These are phyloP conservation scores for Paraphaeosphaeria minitans DNA, from an alignment of 2,329 filamentous ascomycete species.

Conservation along the genomic window DNA sequence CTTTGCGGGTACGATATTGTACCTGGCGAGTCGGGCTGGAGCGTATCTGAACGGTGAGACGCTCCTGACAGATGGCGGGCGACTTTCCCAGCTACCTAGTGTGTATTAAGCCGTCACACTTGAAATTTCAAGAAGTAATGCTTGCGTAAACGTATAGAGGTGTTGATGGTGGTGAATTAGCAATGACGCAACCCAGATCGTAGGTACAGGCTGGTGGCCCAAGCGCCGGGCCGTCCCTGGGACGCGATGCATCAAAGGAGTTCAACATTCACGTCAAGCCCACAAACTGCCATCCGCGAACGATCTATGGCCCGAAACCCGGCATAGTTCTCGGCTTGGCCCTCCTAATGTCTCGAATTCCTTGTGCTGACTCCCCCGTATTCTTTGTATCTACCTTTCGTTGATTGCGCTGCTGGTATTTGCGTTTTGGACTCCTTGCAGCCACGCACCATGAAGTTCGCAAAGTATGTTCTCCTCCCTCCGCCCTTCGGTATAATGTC, in stretches of 20 bases:
- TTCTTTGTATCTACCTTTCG: slow-evolving; percentile 1
- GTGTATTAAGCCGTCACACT: not conserved
- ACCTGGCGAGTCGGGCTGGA: slow-evolving; percentile 67
- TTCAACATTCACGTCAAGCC: not conserved
- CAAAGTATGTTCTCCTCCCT: slow-evolving; percentile 55
- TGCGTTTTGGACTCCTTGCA: not conserved
- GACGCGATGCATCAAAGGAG: not conserved
- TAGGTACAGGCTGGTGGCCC: not conserved
- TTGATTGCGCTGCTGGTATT: slow-evolving; percentile 1
- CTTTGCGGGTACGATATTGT: slow-evolving; percentile 69
- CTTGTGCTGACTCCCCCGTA: not conserved
- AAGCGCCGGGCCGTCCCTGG: not conserved
- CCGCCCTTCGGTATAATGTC: slow-evolving; percentile 21
- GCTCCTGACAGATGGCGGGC: slow-evolving; percentile 5
- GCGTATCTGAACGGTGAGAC: slow-evolving; percentile 26
- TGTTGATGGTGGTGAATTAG: not conserved
- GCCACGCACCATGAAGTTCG: slow-evolving; percentile 61
- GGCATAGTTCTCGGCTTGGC: not conserved
- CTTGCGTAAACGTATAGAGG: too few species aligned
- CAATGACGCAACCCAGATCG: slow-evolving; percentile 1
- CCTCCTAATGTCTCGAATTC: slow-evolving; percentile 5
- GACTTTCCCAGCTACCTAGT: slow-evolving; percentile 5
- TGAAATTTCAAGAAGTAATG: too few species aligned
- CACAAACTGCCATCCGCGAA: not conserved
- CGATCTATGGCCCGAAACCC: not conserved